phyloP scores from a whole-genome alignment of 148 eudicot species.

The Rhododendron kiyosumense region DNA sequence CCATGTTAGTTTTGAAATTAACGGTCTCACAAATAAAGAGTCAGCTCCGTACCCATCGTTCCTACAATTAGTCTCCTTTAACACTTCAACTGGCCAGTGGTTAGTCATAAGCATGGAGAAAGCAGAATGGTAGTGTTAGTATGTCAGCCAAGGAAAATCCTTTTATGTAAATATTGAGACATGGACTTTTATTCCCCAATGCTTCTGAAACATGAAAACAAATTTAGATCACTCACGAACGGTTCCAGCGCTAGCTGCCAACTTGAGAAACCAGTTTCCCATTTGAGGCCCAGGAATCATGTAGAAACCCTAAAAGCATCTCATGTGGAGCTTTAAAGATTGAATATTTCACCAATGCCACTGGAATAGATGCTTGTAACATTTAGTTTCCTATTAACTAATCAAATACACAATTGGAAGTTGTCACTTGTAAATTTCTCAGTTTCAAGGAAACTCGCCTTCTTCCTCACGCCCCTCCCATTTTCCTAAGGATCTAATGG shows the following conservation, averaged over 20 bases:
- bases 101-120: not conserved
- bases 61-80: not conserved
- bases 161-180: not conserved
- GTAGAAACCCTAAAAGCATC: not conserved
- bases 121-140: not conserved
- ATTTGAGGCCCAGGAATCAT: not conserved
- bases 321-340: not conserved
- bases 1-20: not conserved
- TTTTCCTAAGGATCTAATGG: not conserved
- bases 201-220: not conserved
- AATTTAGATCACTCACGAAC: not conserved
- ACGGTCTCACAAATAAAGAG: not conserved
- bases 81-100: not conserved
- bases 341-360: not conserved
- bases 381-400: not conserved
- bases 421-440: not conserved
- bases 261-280: not conserved
- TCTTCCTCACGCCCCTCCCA: not conserved
- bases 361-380: not conserved
- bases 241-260: not conserved
- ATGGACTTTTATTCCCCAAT: not conserved
- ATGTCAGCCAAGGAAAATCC: not conserved
- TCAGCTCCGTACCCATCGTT: not conserved
- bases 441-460: not conserved
- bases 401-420: not conserved